These are phyloP conservation scores for Comarum palustre DNA, from an alignment of 306 rosid genomes.

Conservation along the genomic window DNA sequence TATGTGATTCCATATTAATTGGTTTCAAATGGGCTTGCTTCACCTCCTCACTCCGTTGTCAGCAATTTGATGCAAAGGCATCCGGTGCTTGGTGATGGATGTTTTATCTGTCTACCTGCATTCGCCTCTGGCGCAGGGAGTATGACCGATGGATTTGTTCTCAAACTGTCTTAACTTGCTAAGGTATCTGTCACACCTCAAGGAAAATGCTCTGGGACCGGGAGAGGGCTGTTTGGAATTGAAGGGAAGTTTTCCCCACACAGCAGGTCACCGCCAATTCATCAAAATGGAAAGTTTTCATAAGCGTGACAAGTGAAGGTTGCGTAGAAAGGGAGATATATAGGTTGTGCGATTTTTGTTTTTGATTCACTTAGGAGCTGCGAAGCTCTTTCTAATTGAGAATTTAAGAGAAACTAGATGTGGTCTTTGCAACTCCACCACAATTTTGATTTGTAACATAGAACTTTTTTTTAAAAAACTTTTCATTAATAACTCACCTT, in stretches of 20 bases:
- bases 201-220: conserved; percentile 23
- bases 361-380: conserved; percentile 46
- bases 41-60: conserved; percentile 26
- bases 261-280: conserved; percentile 32
- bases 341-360: conserved; percentile 49
- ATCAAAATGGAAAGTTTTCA: conserved; percentile 36
- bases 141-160: conserved; percentile 24
- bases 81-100: conserved; percentile 26
- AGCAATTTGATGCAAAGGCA: conserved; percentile 33
- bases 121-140: conserved; percentile 35
- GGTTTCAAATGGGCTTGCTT: conserved; percentile 27
- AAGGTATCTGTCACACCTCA: conserved; percentile 14
- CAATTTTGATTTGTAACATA: conserved; percentile 98
- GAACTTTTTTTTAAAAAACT: conserved; percentile 54
- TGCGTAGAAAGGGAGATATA: conserved; percentile 36
- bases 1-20: conserved; percentile 84
- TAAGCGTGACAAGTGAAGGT: conserved; percentile 40
- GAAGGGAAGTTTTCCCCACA: conserved; percentile 31
- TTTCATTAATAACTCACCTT: no score
- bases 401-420: conserved; percentile 59
- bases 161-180: conserved; percentile 22
- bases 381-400: conserved; percentile 56
- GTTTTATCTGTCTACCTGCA: conserved; percentile 30
- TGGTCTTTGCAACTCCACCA: conserved; percentile 69
- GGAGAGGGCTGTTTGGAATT: conserved; percentile 21